Percentiles rank a stretch among this genome's conserved stretches.
These are phyloP conservation scores for Diaporthe nobilis DNA, from an alignment of 2,329 filamentous ascomycete genomes.

Conservation along the genomic window DNA sequence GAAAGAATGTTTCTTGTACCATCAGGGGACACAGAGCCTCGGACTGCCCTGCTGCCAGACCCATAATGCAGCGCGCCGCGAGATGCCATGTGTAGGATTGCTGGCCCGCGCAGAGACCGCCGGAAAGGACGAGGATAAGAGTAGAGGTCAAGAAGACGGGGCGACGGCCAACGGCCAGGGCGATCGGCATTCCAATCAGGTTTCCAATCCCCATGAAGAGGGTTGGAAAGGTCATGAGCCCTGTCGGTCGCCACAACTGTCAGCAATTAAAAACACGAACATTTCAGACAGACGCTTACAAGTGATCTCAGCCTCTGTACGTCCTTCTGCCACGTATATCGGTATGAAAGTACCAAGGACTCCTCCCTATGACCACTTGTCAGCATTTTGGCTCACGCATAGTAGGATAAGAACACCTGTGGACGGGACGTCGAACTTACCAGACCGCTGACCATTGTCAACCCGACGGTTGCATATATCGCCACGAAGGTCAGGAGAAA, in stretches of 20 bases:
- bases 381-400: neutral
- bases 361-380: neutral
- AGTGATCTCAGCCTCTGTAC: slow-evolving; percentile 1
- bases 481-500: slow-evolving; percentile 4
- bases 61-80: neutral
- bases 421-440: neutral
- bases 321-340: slow-evolving; percentile 1
- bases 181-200: slow-evolving; percentile 5
- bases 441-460: slow-evolving; percentile 15
- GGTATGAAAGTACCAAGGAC: slow-evolving; percentile 16
- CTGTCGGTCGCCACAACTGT: neutral
- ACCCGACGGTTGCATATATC: slow-evolving; percentile 4
- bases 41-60: slow-evolving; percentile 48
- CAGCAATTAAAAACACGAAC: neutral
- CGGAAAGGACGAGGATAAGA: slow-evolving; percentile 2
- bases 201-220: slow-evolving; percentile 18
- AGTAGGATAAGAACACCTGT: neutral
- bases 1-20: slow-evolving; percentile 41
- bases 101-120: slow-evolving; percentile 7
- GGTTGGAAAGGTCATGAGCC: slow-evolving; percentile 22
- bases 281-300: neutral
- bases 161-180: neutral
- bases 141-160: slow-evolving; percentile 2
- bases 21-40: slow-evolving; percentile 55
- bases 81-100: slow-evolving; percentile 16